Evolutionary conservation across 2,329 filamentous ascomycete species (phyloP).

Genomic region (Monilinia aucupariae): DNA sequence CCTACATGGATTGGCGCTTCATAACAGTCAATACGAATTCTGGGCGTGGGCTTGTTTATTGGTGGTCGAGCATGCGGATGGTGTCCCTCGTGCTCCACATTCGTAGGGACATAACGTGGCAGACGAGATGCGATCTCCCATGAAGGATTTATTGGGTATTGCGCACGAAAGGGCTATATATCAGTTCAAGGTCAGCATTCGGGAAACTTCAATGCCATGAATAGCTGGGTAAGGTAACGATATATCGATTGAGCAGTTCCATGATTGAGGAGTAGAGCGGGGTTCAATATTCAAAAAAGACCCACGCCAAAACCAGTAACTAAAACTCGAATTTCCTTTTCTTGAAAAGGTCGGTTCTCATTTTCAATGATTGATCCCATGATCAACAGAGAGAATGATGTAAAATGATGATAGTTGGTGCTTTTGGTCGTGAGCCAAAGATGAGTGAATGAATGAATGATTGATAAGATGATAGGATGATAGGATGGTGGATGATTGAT

Average conservation of each 20-base stretch:
- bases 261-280: not conserved
- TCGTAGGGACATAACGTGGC: slow-evolving; percentile 51
- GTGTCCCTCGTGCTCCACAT: not conserved
- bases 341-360: not conserved
- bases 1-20: slow-evolving; percentile 63
- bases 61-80: slow-evolving; percentile 19
- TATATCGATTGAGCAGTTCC: not conserved
- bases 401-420: slow-evolving; percentile 18
- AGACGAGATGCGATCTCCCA: slow-evolving; percentile 69
- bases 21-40: slow-evolving; percentile 60
- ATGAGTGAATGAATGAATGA: slow-evolving; percentile 15
- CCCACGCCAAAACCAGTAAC: slow-evolving; percentile 58
- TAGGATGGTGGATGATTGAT: no score
- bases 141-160: slow-evolving; percentile 70
- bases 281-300: slow-evolving; percentile 21
- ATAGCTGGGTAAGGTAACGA: not conserved
- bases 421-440: no score
- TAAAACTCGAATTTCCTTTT: slow-evolving; percentile 51
- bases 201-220: not conserved
- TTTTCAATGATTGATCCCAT: slow-evolving; percentile 24
- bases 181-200: not conserved
- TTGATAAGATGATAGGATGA: no score
- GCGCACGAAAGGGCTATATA: slow-evolving; percentile 65
- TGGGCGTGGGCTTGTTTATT: slow-evolving; percentile 36
- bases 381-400: slow-evolving; percentile 27